These are phyloP conservation scores for Neoscytalidium dimidiatum DNA, from an alignment of 2,329 filamentous ascomycete species.

Conservation along the genomic window DNA sequence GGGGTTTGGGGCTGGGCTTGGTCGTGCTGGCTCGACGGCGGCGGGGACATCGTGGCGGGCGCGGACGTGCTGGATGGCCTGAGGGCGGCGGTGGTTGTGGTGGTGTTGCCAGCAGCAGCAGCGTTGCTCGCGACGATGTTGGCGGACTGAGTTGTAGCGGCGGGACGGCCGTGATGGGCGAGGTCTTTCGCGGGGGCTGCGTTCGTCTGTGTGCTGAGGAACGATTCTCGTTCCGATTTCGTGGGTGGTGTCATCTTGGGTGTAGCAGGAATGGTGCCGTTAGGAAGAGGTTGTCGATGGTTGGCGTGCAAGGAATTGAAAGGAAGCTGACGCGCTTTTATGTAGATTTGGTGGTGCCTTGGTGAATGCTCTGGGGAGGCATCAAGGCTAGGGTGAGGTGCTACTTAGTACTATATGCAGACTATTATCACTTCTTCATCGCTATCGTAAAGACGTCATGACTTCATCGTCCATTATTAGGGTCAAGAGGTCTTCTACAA, in stretches of 20 bases:
- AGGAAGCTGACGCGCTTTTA: no score
- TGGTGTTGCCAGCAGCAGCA: neutral
- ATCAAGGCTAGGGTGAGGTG: no score
- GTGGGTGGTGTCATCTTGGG: neutral
- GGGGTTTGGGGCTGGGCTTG: no score
- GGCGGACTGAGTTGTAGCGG: neutral
- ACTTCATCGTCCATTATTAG: no score
- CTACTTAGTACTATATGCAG: no score
- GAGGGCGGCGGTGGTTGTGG: neutral
- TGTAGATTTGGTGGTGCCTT: neutral
- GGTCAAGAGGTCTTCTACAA: no score
- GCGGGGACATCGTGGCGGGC: neutral
- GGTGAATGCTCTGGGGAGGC: neutral
- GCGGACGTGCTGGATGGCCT: neutral
- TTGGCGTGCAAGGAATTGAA: no score
- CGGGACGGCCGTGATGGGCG: neutral
- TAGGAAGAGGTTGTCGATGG: neutral
- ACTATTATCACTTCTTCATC: no score
- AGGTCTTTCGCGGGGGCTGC: neutral
- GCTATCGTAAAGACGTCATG: no score
- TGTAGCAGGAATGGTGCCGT: neutral
- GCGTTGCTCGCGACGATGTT: neutral
- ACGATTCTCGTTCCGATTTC: neutral
- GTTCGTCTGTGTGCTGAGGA: no score
- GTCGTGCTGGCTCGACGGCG: no score